A percentile compares a stretch with the other conserved stretches of the same genome.
phyloP scores from a whole-genome alignment of 768 basidiomycete species.

The Leccinum disarticulatum region DNA sequence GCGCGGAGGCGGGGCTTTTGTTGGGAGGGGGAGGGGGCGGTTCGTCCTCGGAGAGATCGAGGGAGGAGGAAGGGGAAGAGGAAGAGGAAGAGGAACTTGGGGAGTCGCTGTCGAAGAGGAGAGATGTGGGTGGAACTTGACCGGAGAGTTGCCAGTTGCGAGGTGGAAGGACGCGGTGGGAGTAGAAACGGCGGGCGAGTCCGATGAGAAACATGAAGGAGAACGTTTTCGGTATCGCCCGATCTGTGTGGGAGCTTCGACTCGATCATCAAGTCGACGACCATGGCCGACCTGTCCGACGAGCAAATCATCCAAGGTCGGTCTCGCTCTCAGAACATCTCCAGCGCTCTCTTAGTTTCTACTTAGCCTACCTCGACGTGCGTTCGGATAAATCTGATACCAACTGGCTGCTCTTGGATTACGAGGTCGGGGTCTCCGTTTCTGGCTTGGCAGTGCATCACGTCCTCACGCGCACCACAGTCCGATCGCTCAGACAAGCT shows the following conservation, averaged over 20 bases:
- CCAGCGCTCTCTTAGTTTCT: background rate
- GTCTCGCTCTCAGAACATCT: slow-evolving; percentile 14
- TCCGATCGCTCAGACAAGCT: slow-evolving; percentile 82
- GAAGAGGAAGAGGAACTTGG: background rate
- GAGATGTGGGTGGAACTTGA: slow-evolving; percentile 33
- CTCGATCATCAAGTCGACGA: slow-evolving; percentile 1
- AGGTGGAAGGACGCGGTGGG: slow-evolving; percentile 18
- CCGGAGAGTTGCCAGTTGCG: slow-evolving; percentile 33
- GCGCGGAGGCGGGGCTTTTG: slow-evolving; percentile 11
- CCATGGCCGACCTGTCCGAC: slow-evolving; percentile 81
- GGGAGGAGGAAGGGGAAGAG: background rate
- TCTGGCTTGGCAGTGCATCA: slow-evolving; percentile 18
- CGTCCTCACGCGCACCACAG: slow-evolving; percentile 31
- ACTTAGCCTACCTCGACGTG: slow-evolving; percentile 81
- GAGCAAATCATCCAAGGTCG: slow-evolving; percentile 71
- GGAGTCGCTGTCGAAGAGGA: slow-evolving; percentile 22
- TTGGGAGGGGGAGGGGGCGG: slow-evolving; percentile 28
- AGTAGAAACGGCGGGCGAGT: slow-evolving; percentile 27
- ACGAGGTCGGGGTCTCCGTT: slow-evolving; percentile 56
- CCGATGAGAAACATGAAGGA: slow-evolving; percentile 6
- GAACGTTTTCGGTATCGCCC: slow-evolving; percentile 21
- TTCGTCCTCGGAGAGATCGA: slow-evolving; percentile 33
- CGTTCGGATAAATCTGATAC: slow-evolving; percentile 82
- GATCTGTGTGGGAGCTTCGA: slow-evolving; percentile 3
- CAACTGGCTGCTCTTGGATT: slow-evolving; percentile 91